phyloP scores from a whole-genome alignment of 2,329 filamentous ascomycete genomes.

The Colletotrichum sp. region DNA sequence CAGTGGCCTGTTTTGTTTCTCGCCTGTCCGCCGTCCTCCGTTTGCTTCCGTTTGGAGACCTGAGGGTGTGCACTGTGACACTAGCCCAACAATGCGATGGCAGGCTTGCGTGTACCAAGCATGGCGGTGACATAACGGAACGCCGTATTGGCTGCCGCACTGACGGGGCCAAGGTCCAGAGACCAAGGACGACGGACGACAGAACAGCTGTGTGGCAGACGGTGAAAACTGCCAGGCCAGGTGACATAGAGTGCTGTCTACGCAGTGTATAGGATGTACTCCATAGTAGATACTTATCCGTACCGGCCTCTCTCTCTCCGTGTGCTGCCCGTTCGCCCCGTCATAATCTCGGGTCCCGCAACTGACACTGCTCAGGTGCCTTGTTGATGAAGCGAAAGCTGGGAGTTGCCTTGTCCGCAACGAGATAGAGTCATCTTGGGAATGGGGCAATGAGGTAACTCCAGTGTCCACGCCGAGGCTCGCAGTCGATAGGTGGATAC shows the following conservation, averaged over 20 bases:
- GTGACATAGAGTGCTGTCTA: not conserved
- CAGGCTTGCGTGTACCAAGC: not conserved
- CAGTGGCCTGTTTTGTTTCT: constrained; percentile 6
- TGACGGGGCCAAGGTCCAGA: not conserved
- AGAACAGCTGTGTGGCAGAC: not conserved
- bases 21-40: not conserved
- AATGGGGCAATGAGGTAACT: not conserved
- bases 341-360: not conserved
- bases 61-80: not conserved
- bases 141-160: not conserved
- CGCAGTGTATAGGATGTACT: too few relatives aligned
- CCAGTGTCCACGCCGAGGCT: not conserved
- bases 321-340: not conserved
- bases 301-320: not conserved
- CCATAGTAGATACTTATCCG: not conserved
- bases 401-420: not conserved
- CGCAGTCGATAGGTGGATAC: not conserved
- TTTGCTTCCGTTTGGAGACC: not conserved
- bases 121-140: constrained; percentile 6
- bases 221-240: not conserved
- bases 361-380: not conserved
- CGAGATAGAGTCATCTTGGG: not conserved
- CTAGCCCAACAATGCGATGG: not conserved
- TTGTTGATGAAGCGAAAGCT: not conserved
- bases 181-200: not conserved